phyloP scores from a whole-genome alignment of 164 flowering plant genomes.

The Tetracentron sinense region DNA sequence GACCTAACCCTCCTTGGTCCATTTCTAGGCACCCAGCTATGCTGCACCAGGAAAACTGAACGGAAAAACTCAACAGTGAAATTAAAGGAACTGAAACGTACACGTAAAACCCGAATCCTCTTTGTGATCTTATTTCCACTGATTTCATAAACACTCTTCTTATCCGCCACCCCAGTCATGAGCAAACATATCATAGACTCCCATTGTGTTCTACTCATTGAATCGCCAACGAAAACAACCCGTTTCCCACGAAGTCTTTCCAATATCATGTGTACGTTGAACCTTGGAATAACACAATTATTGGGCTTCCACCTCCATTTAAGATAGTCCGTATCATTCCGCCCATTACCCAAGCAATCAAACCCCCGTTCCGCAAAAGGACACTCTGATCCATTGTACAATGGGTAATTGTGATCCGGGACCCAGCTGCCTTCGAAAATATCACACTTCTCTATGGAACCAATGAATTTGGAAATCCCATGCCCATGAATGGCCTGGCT shows the following conservation, averaged over 20 bases:
- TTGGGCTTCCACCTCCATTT: conserved; percentile 90
- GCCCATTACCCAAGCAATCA: conserved; percentile 73
- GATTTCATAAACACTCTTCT: conserved; percentile 65
- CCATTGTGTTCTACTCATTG: conserved; percentile 90
- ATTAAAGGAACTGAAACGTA: conserved; percentile 49
- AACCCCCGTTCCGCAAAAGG: conserved; percentile 79
- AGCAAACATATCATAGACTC: conserved; percentile 78
- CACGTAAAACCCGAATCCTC: conserved; percentile 53
- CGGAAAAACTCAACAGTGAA: conserved; percentile 60
- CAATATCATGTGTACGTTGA: conserved; percentile 35
- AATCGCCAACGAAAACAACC: conserved; percentile 83
- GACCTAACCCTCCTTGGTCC: conserved; percentile 61
- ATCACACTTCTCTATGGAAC: conserved; percentile 42
- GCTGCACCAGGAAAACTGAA: conserved; percentile 67
- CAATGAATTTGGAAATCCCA: conserved; percentile 15
- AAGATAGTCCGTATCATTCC: conserved; percentile 53
- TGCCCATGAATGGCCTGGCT: conserved; percentile 33
- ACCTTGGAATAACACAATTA: conserved; percentile 63
- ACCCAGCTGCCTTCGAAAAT: conserved; percentile 75
- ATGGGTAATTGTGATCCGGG: conserved; percentile 56
- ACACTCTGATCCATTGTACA: conserved; percentile 70
- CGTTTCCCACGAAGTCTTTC: conserved; percentile 62
- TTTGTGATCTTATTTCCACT: conserved; percentile 67
- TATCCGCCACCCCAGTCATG: conserved; percentile 69
- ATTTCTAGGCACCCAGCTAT: conserved; percentile 40